Conservation (phyloP, 106 monocot genomes). For the Ottelia alismoides region DNA sequence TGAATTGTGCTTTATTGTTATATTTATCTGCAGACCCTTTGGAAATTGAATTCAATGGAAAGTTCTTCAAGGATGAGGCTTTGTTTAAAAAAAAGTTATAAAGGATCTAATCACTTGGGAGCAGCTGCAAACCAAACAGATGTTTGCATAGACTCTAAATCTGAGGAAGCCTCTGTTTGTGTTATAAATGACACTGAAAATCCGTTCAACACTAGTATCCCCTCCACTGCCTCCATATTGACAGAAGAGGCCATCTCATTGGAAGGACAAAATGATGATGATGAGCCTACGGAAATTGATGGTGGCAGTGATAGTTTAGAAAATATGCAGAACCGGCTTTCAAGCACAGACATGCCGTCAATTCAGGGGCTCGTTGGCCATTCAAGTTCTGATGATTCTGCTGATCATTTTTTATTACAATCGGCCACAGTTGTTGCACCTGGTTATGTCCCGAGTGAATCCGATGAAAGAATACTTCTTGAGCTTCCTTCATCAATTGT, state of each 20-base stretch:
- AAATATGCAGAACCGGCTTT: slow-evolving; percentile 19
- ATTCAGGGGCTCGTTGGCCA: slow-evolving; percentile 23
- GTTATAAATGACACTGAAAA: slow-evolving; percentile 16
- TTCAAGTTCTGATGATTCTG: slow-evolving; percentile 22
- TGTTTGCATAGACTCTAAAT: slow-evolving; percentile 15
- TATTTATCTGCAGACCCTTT: slow-evolving; percentile 48
- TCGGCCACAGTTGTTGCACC: slow-evolving; percentile 33
- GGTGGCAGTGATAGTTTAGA: slow-evolving; percentile 12
- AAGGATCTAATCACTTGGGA: slow-evolving; percentile 53
- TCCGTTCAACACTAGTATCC: slow-evolving; percentile 29
- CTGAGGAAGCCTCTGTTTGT: slow-evolving; percentile 17
- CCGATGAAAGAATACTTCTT: slow-evolving; percentile 83
- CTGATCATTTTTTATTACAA: slow-evolving; percentile 42
- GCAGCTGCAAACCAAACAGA: slow-evolving; percentile 70
- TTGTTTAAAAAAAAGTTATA: slow-evolving; percentile 69
- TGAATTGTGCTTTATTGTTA: neutral
- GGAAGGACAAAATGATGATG: slow-evolving; percentile 45
- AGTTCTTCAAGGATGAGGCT: slow-evolving; percentile 93
- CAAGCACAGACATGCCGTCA: slow-evolving; percentile 21
- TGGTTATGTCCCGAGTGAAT: slow-evolving; percentile 59
- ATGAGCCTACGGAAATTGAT: slow-evolving; percentile 34
- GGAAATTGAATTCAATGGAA: slow-evolving; percentile 74
- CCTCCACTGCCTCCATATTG: slow-evolving; percentile 35
- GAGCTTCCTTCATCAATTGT: slow-evolving; percentile 86
- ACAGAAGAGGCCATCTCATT: slow-evolving; percentile 59